These are phyloP conservation scores for Aspergillus vadensis DNA, from an alignment of 2,329 filamentous ascomycete genomes.

Conservation along the genomic window DNA sequence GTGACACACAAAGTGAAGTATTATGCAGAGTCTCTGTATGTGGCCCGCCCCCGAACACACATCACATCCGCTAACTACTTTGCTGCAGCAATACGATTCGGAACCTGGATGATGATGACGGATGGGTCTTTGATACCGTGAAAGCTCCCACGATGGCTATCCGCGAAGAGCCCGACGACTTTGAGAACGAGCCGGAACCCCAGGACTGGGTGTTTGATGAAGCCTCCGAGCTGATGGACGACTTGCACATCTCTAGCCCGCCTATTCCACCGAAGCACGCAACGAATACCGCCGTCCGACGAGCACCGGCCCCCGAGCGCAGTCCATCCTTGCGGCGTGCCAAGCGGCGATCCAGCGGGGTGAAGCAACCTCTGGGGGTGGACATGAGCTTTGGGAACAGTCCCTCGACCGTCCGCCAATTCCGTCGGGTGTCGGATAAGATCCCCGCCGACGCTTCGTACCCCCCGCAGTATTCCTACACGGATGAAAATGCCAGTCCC, in stretches of 20 bases:
- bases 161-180: slow-evolving; percentile 54
- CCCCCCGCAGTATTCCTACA: slow-evolving; percentile 27
- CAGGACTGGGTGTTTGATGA: slow-evolving; percentile 40
- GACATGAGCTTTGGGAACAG: slow-evolving; percentile 94
- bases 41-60: neutral
- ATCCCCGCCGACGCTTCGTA: slow-evolving; percentile 39
- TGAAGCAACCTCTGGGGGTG: slow-evolving; percentile 78
- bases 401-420: slow-evolving; percentile 87
- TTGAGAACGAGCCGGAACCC: slow-evolving; percentile 48
- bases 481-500: slow-evolving; percentile 45
- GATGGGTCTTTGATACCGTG: slow-evolving; percentile 95
- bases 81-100: slow-evolving; percentile 61
- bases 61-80: slow-evolving; percentile 20
- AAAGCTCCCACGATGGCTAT: slow-evolving; percentile 66
- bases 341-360: slow-evolving; percentile 50
- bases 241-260: slow-evolving; percentile 45
- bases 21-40: slow-evolving; percentile 86
- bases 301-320: slow-evolving; percentile 47
- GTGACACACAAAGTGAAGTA: slow-evolving; percentile 73
- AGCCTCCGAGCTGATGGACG: slow-evolving; percentile 43
- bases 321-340: slow-evolving; percentile 47
- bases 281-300: slow-evolving; percentile 59
- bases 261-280: slow-evolving; percentile 54
- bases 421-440: slow-evolving; percentile 80
- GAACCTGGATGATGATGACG: slow-evolving; percentile 68